Conservation (phyloP, 768 basidiomycete species). For the Neoboletus subvelutipes region DNA sequence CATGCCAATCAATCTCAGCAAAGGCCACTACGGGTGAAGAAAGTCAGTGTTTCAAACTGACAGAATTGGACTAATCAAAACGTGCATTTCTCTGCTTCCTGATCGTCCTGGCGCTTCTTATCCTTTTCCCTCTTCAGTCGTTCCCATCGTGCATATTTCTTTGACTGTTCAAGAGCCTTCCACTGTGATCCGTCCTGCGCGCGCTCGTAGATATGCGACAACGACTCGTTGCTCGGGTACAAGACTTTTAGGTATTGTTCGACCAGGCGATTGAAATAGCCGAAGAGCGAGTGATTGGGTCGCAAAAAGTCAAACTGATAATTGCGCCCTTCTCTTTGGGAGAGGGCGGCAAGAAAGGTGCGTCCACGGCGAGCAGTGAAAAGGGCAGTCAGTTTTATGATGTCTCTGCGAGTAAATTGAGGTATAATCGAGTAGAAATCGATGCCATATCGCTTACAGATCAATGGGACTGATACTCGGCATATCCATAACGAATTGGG, state of each 20-base stretch:
- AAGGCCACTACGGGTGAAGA: conserved; percentile 66
- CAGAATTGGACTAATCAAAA: conserved; percentile 11
- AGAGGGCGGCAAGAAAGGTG: conserved; percentile 80
- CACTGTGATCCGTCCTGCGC: conserved; percentile 67
- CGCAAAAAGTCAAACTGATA: conserved; percentile 98
- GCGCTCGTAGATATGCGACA: conserved; percentile 72
- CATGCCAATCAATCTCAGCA: conserved; percentile 99
- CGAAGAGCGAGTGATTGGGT: conserved; percentile 93
- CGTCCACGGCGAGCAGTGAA: conserved; percentile 93
- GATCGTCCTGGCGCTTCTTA: conserved; percentile 84
- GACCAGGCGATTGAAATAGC: conserved; percentile 95
- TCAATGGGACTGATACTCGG: conserved; percentile 89
- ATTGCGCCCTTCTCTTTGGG: conserved; percentile 87
- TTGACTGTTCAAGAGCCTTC: conserved; percentile 74
- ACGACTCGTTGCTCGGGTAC: conserved; percentile 72
- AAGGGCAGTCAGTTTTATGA: conserved; percentile 92
- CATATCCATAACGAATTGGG: conserved; percentile 82
- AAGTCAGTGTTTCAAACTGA: conserved; percentile 1
- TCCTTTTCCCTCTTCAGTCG: conserved; percentile 78
- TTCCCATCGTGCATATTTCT: conserved; percentile 87
- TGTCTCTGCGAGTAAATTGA: conserved; percentile 58
- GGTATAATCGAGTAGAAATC: neutral
- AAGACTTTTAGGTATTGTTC: conserved; percentile 94
- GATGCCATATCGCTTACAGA: conserved; percentile 59
- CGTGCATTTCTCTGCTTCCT: conserved; percentile 87